These are phyloP conservation scores for Tolypocladium guangdongense DNA, from an alignment of 2,329 filamentous ascomycete species.

Conservation along the genomic window DNA sequence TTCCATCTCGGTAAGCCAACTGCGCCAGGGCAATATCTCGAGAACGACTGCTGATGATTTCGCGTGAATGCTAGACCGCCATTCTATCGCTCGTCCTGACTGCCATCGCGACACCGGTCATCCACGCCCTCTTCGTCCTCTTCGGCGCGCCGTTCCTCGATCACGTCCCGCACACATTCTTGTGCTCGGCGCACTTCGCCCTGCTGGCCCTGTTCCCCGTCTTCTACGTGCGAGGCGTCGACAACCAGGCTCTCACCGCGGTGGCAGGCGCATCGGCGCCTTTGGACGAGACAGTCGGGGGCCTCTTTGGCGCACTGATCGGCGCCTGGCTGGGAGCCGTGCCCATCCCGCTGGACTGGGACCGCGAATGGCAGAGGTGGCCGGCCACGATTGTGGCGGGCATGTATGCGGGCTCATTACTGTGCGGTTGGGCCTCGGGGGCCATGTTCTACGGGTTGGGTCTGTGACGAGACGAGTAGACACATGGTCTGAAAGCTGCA, in stretches of 20 bases:
- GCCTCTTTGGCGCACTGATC: conserved; percentile 61
- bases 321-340: conserved; percentile 91
- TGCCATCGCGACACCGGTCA: conserved; percentile 53
- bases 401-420: conserved; percentile 64
- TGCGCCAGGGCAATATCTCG: not conserved
- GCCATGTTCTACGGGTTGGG: conserved; percentile 34
- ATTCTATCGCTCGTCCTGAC: conserved; percentile 47
- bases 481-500: no score
- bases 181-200: conserved; percentile 73
- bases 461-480: conserved; percentile 15
- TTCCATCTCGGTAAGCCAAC: conserved; percentile 31
- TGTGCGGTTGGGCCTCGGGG: conserved; percentile 56
- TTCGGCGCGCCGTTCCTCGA: conserved; percentile 87
- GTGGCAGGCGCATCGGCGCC: conserved; percentile 58
- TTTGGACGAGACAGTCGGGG: conserved; percentile 77
- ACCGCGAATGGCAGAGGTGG: conserved; percentile 98
- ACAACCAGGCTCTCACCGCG: conserved; percentile 57
- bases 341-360: conserved; percentile 95
- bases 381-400: conserved; percentile 84
- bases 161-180: conserved; percentile 64
- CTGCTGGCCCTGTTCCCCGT: conserved; percentile 69
- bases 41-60: not conserved
- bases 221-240: conserved; percentile 77
- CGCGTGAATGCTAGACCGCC: conserved; percentile 23
- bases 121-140: conserved; percentile 61